Conservation (phyloP, 345 rosid genomes). For the Brassica cretica region DNA sequence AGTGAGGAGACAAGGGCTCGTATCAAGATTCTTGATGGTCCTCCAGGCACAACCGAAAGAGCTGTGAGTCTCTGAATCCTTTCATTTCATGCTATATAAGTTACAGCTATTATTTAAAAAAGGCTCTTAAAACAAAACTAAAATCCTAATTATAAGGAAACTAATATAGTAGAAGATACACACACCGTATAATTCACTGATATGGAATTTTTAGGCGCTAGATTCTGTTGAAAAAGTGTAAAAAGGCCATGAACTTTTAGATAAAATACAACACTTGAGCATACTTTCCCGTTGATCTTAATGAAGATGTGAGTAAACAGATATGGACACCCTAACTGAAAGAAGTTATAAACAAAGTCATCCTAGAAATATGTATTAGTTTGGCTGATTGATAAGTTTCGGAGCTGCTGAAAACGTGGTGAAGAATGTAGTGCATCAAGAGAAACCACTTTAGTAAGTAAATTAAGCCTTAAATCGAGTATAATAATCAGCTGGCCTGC, state of each 20-base stretch:
- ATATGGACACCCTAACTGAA: too few relatives aligned
- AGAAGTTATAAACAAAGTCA: background rate
- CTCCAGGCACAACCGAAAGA: conserved; percentile 99
- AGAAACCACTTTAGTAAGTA: conserved; percentile 19
- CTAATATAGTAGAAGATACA: conserved; percentile 12
- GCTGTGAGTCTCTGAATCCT: conserved; percentile 67
- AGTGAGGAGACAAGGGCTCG: conserved; percentile 98
- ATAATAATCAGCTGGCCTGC: conserved; percentile 28
- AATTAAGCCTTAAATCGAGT: conserved; percentile 6
- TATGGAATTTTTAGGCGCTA: conserved; percentile 3
- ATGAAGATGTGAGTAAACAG: conserved; percentile 15
- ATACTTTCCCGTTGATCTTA: background rate
- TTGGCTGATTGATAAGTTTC: conserved; percentile 18
- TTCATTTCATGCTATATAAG: conserved; percentile 23
- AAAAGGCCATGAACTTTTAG: background rate
- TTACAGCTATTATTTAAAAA: conserved; percentile 14
- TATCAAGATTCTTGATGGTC: conserved; percentile 97
- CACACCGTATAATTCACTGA: background rate
- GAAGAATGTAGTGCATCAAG: conserved; percentile 34
- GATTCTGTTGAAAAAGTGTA: conserved; percentile 10
- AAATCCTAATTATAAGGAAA: conserved; percentile 4
- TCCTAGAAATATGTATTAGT: conserved; percentile 16
- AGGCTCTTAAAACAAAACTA: conserved; percentile 4
- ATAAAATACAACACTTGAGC: background rate
- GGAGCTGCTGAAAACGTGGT: conserved; percentile 31